A percentile compares a stretch with the other conserved stretches of the same genome.
phyloP scores from a whole-genome alignment of 148 eudicot genomes.

The Talinum fruticosum region DNA sequence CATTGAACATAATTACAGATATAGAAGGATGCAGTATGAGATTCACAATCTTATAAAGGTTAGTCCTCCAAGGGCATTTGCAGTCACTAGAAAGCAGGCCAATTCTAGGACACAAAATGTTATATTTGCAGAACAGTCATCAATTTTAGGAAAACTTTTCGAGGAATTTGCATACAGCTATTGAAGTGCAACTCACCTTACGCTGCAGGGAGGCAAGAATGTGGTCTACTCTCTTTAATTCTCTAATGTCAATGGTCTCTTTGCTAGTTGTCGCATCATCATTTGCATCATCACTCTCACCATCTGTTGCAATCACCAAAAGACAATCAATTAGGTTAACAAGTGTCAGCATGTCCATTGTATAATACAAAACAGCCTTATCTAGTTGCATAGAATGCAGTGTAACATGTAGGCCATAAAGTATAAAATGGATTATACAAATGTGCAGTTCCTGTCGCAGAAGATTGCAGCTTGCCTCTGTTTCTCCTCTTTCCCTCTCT shows the following conservation, averaged over 20 bases:
- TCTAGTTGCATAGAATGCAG: not conserved
- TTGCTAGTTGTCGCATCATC: constrained; percentile 49
- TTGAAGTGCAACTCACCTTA: constrained; percentile 47
- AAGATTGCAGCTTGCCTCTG: not conserved
- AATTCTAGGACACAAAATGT: no score
- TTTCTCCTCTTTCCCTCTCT: not conserved
- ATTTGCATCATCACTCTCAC: constrained; percentile 51
- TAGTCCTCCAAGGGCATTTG: not conserved
- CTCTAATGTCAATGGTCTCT: constrained; percentile 70
- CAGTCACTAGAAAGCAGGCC: not conserved
- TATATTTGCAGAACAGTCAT: not conserved
- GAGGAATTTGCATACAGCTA: not conserved
- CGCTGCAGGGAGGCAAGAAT: constrained; percentile 76
- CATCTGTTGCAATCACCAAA: constrained; percentile 39
- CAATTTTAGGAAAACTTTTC: constrained; percentile 2
- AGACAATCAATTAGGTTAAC: not conserved
- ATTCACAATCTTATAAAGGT: not conserved
- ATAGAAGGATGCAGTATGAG: not conserved
- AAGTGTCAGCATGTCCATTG: not conserved
- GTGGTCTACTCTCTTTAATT: constrained; percentile 72
- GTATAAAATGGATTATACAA: not conserved
- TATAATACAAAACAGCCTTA: not conserved
- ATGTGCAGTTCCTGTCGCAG: not conserved
- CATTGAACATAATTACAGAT: not conserved
- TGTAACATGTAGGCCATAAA: not conserved